phyloP scores from a whole-genome alignment of 805 yeast species.

The Candida xiaguanensis region DNA sequence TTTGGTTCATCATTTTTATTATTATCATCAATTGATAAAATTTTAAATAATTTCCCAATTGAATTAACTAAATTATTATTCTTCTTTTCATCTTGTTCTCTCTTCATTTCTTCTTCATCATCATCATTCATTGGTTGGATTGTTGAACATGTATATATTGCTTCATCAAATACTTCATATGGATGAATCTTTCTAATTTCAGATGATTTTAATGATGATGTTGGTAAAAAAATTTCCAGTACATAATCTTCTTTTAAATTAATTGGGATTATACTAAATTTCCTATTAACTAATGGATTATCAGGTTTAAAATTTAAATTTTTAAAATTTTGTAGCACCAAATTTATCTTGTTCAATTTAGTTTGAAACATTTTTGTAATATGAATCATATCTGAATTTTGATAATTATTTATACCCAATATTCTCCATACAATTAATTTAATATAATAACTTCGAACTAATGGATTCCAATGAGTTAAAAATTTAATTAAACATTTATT shows the following conservation, averaged over 20 bases:
- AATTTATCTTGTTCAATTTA: constrained; percentile 27
- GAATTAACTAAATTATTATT: constrained; percentile 25
- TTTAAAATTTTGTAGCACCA: constrained; percentile 24
- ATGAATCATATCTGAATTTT: constrained; percentile 28
- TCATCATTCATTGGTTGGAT: constrained; percentile 6
- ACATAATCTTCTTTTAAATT: constrained; percentile 18
- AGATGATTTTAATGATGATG: constrained; percentile 17
- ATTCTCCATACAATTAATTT: constrained; percentile 69
- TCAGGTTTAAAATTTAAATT: constrained; percentile 29
- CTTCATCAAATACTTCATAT: constrained; percentile 64
- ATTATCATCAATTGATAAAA: constrained; percentile 30
- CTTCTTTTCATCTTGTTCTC: background rate
- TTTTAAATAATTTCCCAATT: constrained; percentile 33
- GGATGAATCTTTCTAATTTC: constrained; percentile 51
- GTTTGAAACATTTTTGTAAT: constrained; percentile 27
- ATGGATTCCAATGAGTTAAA: constrained; percentile 78
- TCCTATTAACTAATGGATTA: constrained; percentile 45
- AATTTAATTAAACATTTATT: constrained; percentile 48
- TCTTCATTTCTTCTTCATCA: background rate
- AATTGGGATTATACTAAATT: constrained; percentile 41
- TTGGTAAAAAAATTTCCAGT: constrained; percentile 7
- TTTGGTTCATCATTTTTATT: background rate
- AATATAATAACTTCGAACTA: constrained; percentile 66
- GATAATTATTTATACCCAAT: constrained; percentile 38
- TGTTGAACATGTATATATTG: constrained; percentile 44